Evolutionary conservation across 257 asterid species (phyloP), one percentile per base, ranked within the genome.

Genomic region (Capsicum baccatum): DNA sequence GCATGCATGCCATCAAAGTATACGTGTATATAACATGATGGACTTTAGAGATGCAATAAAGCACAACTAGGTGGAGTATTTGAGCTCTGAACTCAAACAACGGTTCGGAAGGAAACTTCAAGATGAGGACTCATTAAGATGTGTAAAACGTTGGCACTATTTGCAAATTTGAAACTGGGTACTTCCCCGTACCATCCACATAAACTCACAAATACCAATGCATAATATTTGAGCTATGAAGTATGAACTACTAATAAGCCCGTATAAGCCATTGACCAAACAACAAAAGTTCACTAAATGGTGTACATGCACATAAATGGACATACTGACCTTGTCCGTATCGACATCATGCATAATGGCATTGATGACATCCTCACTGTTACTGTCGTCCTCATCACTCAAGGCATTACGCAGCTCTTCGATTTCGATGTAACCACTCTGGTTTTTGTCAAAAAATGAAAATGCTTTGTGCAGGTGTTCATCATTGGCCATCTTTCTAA

Each of bases 341-440:
- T 94, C 98, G n/a, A 94, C 98, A 69, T 94, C 97, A 79, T 89
- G 91, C 95, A 94, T 93, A 89, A 94, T 94, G 83, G 94, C 95
- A 16, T 14, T 71, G 87, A 90, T 85, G 63, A 92, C 94, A 69
- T 94, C 97, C 88, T 94, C 94, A 35, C 47, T 87, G 39, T 84
- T 92, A 88, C 83, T 87, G 84, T 89, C 94, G 0, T 86, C 92
- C 39, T 91, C 94, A 80, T 92, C 97, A 19, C 89, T 85, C 86
- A 94, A 84, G 85, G 97, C 95, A 66, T 88, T 86, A 9, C 94
- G 88, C 37, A 93, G 94, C 91, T 94, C 97, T 81, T 93, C 95
- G 15, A 90, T 89, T 85, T 94, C 98, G 17, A 94, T 94, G 56
- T 85, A 92, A 70, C 95, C 94, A 76, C 87, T 94, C 62, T 70